Evolutionary conservation across 768 basidiomycete genomes (phyloP).

Genomic region (Amanita subjunquillea): DNA sequence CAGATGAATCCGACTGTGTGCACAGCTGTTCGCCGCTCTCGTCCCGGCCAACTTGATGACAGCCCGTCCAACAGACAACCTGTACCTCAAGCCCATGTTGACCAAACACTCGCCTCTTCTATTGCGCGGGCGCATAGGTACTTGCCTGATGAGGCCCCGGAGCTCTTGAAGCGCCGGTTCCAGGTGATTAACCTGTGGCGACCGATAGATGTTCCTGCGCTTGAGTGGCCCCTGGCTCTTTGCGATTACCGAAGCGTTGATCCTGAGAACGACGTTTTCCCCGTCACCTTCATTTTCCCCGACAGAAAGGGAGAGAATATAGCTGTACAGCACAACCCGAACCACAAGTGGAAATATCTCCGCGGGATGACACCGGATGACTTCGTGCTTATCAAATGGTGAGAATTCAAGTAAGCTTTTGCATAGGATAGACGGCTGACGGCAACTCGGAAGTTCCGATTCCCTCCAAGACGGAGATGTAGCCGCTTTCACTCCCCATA

Average conservation of each 20-base stretch:
- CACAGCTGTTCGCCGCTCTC: constrained; percentile 25
- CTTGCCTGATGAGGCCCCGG: constrained; percentile 30
- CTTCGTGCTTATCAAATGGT: constrained; percentile 45
- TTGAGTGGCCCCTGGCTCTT: constrained; percentile 40
- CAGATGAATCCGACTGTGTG: not conserved
- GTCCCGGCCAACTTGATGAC: constrained; percentile 19
- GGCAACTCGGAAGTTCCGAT: constrained; percentile 21
- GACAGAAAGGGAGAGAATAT: constrained; percentile 43
- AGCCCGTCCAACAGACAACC: constrained; percentile 23
- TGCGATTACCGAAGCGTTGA: constrained; percentile 42
- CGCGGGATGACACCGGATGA: constrained; percentile 38
- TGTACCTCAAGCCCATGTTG: constrained; percentile 26
- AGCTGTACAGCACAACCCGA: constrained; percentile 31
- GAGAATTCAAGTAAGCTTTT: not conserved
- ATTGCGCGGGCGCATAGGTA: constrained; percentile 39
- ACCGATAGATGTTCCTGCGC: constrained; percentile 35
- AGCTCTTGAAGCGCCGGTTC: constrained; percentile 35
- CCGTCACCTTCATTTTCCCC: constrained; percentile 35
- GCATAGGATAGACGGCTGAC: not conserved
- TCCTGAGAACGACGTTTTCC: constrained; percentile 28
- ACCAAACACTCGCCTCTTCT: constrained; percentile 35
- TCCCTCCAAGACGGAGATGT: constrained; percentile 29
- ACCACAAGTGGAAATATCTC: constrained; percentile 44
- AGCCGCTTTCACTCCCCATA: constrained; percentile 40
- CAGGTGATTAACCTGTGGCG: constrained; percentile 57